phyloP scores from a whole-genome alignment of 495 filamentous ascomycete genomes.

The Tuber calosporum region DNA sequence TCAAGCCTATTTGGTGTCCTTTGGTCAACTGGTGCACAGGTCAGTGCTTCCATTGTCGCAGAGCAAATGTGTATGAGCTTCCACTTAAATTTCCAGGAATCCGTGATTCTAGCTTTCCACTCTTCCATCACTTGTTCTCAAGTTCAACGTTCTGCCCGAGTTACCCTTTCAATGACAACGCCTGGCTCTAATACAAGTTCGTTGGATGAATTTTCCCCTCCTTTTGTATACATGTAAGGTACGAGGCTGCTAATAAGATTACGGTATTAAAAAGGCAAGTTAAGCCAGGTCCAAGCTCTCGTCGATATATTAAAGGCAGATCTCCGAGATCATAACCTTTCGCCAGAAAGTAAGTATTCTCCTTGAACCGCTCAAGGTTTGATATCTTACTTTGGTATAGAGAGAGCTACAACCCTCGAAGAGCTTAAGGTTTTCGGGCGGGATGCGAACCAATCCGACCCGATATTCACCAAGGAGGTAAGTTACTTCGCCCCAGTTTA shows the following conservation, averaged over 20 bases:
- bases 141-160: neutral
- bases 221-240: neutral
- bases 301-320: slow-evolving; percentile 55
- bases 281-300: slow-evolving; percentile 42
- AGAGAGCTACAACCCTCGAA: slow-evolving; percentile 57
- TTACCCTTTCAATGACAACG: neutral
- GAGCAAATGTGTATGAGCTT: neutral
- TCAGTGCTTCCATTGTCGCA: neutral
- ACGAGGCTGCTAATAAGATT: neutral
- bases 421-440: slow-evolving; percentile 74
- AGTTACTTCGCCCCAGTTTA: slow-evolving; percentile 14
- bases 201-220: neutral
- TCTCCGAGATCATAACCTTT: slow-evolving; percentile 50
- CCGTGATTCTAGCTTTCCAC: neutral
- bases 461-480: slow-evolving; percentile 74
- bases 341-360: slow-evolving; percentile 49
- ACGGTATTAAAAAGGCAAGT: slow-evolving; percentile 8
- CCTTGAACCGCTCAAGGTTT: neutral
- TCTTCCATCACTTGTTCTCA: neutral
- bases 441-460: slow-evolving; percentile 59
- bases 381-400: slow-evolving; percentile 44
- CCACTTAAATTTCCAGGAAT: neutral
- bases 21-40: neutral
- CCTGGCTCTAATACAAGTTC: neutral
- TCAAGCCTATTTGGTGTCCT: neutral